phyloP scores from a whole-genome alignment of 176 grass and related monocot species.

The Oryza glumipatula region DNA sequence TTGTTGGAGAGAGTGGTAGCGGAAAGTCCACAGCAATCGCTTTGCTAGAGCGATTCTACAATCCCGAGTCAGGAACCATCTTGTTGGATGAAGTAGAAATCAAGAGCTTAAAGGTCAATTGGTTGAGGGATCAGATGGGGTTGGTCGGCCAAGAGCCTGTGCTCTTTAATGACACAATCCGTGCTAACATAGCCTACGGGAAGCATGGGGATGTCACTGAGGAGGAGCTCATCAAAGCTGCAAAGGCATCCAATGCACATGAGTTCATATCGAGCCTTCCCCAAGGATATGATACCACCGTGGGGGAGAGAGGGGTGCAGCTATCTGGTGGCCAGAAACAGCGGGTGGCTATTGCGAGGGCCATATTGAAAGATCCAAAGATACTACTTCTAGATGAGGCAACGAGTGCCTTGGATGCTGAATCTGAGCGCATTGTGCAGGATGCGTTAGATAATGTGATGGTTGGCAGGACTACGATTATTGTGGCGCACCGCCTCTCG shows the following conservation, averaged over 20 bases:
- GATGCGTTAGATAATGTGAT: slow-evolving; percentile 73
- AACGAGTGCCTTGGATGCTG: slow-evolving; percentile 77
- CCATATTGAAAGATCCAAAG: slow-evolving; percentile 73
- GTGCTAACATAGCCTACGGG: slow-evolving; percentile 74
- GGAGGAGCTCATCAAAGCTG: slow-evolving; percentile 64
- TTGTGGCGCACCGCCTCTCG: slow-evolving; percentile 76
- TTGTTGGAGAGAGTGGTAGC: slow-evolving; percentile 87
- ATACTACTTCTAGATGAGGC: slow-evolving; percentile 84
- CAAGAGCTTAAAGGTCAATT: slow-evolving; percentile 62
- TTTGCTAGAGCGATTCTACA: slow-evolving; percentile 78
- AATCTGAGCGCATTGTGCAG: slow-evolving; percentile 80
- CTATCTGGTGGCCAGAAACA: slow-evolving; percentile 89
- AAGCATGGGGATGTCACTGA: slow-evolving; percentile 63
- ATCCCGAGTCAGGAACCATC: slow-evolving; percentile 68
- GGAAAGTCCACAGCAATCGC: slow-evolving; percentile 80
- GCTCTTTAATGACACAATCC: slow-evolving; percentile 80
- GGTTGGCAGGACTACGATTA: slow-evolving; percentile 73
- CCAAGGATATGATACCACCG: slow-evolving; percentile 72
- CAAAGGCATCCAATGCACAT: slow-evolving; percentile 76
- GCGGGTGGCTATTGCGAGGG: slow-evolving; percentile 71
- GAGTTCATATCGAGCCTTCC: slow-evolving; percentile 76
- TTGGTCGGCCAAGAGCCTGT: slow-evolving; percentile 86
- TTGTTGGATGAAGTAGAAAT: slow-evolving; percentile 69
- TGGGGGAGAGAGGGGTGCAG: slow-evolving; percentile 74
- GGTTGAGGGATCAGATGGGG: slow-evolving; percentile 77